Percentiles rank a stretch among this genome's conserved stretches.
Evolutionary conservation across 192 early-diverging fungal species (phyloP).

Genomic region (Coemansia sp.): DNA sequence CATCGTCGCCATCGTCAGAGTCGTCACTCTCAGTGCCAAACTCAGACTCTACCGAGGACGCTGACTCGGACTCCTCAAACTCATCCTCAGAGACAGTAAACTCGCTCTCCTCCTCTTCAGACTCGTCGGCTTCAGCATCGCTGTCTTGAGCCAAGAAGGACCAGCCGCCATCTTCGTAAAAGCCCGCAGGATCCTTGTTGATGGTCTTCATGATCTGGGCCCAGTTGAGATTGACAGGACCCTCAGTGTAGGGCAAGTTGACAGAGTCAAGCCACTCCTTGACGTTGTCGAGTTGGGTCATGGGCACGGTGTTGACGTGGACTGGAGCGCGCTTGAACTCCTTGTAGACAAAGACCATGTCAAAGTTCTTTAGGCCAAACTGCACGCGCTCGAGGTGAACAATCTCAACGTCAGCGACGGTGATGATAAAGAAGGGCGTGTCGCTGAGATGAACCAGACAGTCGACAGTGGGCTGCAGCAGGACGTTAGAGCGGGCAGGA

Average conservation of each 20-base stretch:
- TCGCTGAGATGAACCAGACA: constrained; percentile 97
- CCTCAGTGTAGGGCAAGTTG: constrained; percentile 92
- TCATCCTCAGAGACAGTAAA: constrained; percentile 65
- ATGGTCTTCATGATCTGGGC: constrained; percentile 98
- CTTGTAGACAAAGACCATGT: constrained; percentile 97
- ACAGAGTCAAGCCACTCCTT: constrained; percentile 96
- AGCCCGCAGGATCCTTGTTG: constrained; percentile 87
- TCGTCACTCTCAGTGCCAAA: constrained; percentile 53
- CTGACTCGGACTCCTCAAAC: constrained; percentile 53
- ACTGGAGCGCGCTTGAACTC: constrained; percentile 85
- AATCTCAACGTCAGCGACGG: constrained; percentile 90
- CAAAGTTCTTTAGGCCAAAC: constrained; percentile 98
- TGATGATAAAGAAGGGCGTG: constrained; percentile 88
- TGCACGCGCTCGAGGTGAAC: constrained; percentile 97
- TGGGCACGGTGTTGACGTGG: constrained; percentile 97
- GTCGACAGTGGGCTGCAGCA: constrained; percentile 94
- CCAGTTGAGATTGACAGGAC: constrained; percentile 95
- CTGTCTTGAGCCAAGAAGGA: constrained; percentile 75
- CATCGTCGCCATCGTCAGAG: constrained; percentile 39
- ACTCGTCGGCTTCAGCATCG: constrained; percentile 62
- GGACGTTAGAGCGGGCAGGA: constrained; percentile 86
- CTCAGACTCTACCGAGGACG: constrained; percentile 58
- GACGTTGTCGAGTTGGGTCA: constrained; percentile 87
- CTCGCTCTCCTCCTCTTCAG: constrained; percentile 67
- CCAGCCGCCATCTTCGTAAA: constrained; percentile 95